phyloP scores from a whole-genome alignment of 495 filamentous ascomycete species.

The Sabuloglossum arenarium region DNA sequence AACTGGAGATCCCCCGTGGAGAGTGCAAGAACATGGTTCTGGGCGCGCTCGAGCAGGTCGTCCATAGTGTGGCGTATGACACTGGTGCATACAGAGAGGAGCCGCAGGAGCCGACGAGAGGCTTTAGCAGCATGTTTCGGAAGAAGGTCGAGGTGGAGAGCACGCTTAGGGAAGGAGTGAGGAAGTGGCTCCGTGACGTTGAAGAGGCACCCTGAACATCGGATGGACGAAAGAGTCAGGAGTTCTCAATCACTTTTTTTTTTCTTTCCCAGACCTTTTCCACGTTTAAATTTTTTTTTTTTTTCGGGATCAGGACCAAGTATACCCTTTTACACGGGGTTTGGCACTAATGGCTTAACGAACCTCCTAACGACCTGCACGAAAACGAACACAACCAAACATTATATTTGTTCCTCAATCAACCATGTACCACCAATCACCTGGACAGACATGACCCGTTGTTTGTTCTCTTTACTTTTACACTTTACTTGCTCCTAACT shows the following conservation, averaged over 20 bases:
- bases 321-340: no score
- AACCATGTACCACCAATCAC: no score
- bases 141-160: conserved; percentile 24
- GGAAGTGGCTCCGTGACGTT: conserved; percentile 39
- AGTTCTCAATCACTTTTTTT: not conserved
- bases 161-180: conserved; percentile 40
- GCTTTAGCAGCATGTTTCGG: conserved; percentile 15
- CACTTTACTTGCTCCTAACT: no score
- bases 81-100: conserved; percentile 19
- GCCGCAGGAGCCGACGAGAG: conserved; percentile 14
- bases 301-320: no score
- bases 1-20: conserved; percentile 29
- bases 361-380: no score
- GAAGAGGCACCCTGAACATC: conserved; percentile 23
- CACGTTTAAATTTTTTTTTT: not conserved
- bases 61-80: conserved; percentile 35
- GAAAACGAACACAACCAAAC: no score
- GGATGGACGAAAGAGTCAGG: not conserved
- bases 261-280: not conserved
- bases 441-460: no score
- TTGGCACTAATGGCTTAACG: no score
- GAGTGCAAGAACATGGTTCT: conserved; percentile 42
- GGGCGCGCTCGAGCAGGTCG: conserved; percentile 42
- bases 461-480: no score
- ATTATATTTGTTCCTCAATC: no score